Evolutionary conservation across 371 early-diverging fungal species (phyloP), one percentile per base, ranked within the genome.

Genomic region (Actinomucor elegans): DNA sequence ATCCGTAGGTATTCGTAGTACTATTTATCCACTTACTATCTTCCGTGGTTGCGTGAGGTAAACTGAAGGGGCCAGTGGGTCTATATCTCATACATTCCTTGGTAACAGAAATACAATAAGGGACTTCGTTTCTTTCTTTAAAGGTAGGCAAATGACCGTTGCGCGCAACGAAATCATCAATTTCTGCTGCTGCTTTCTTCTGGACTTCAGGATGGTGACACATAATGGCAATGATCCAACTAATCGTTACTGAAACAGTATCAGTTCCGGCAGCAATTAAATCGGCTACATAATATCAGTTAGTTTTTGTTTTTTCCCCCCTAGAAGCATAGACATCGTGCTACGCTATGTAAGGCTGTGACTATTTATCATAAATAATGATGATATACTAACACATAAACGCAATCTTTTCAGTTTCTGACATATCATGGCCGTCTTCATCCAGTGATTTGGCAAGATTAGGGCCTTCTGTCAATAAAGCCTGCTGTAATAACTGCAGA

Each of bases 11-110:
- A 10, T 12, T 3, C 10, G 17, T 7, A 1, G 14, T 10, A 12
- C 3, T 35, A n/a, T n/a, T n/a, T n/a, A n/a, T n/a, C n/a, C n/a
- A n/a, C 57, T 35, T 52, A 62, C 62, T 43, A 15, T 62, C 62
- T 42, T 27, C 36, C 1, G 10, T 24, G 5, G 28, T 33, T 17
- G 33, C 17, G 23, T 63, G 63, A 5, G 63, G 45, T 10, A 57
- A 27, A 7, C 57, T 54, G 26, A 63, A 53, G 9, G 29, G 26
- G 1, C 48, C 37, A 1, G 50, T 43, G 1, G 63, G 49, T 5
- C 40, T 40, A 18, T 37, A 57, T 33, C 63, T 26, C 32, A 63
- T 43, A 10, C 40, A 38, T 44, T 63, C 57, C 14, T 57, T 63
- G 4, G 49, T 42, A 0, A 57, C 53, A n/a, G 57, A 41, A 27